These are phyloP conservation scores for Blepharisma japonicum DNA, from an alignment of 73 alveolate genomes.

Conservation along the genomic window DNA sequence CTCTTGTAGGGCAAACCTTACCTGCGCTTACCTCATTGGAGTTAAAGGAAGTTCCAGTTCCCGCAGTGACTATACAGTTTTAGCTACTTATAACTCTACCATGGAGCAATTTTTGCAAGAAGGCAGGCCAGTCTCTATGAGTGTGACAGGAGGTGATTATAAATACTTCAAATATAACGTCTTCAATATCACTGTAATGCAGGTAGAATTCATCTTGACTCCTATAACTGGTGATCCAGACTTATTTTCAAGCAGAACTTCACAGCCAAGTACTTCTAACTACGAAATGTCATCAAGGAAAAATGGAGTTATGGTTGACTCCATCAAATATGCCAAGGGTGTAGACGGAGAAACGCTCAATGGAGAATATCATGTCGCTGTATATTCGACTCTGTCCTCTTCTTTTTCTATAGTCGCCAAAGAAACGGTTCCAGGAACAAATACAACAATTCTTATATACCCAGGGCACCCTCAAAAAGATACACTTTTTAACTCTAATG, in stretches of 20 bases:
- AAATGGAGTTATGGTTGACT: slow-evolving; percentile 13
- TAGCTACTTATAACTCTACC: background rate
- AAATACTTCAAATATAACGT: slow-evolving; percentile 25
- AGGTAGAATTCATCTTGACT: background rate
- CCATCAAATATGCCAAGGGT: background rate
- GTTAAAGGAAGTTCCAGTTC: background rate
- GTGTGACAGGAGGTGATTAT: background rate
- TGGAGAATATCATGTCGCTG: slow-evolving; percentile 28
- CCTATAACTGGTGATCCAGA: slow-evolving; percentile 28
- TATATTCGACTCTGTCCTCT: background rate
- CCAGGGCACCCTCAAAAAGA: slow-evolving; percentile 32
- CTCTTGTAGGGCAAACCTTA: background rate
- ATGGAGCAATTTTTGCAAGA: slow-evolving; percentile 16
- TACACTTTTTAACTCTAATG: slow-evolving; percentile 1
- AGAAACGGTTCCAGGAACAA: background rate
- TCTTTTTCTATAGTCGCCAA: slow-evolving; percentile 22
- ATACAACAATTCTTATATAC: slow-evolving; percentile 17
- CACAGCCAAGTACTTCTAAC: background rate
- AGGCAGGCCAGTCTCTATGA: background rate
- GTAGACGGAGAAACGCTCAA: background rate
- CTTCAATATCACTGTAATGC: background rate
- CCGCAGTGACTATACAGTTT: background rate
- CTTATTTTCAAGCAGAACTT: background rate
- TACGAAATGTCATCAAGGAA: background rate
- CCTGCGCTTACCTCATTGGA: slow-evolving; percentile 7